phyloP scores from a whole-genome alignment of 139 green algal genomes.

The Chlamydomonas schloesseri region DNA sequence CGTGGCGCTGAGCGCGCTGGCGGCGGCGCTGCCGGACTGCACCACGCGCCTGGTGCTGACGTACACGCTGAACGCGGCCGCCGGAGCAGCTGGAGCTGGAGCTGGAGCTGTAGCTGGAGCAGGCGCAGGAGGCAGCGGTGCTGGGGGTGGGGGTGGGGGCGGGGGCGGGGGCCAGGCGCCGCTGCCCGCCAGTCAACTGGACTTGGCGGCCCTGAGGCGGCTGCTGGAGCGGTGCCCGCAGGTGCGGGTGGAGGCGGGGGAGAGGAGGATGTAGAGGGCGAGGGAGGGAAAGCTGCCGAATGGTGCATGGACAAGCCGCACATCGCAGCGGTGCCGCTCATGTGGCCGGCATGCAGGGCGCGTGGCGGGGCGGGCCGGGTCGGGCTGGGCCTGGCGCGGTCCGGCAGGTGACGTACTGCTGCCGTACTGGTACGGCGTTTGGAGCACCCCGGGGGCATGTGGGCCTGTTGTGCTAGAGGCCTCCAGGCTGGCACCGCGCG shows the following conservation, averaged over 20 bases:
- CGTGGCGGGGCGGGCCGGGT: no score
- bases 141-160: background rate
- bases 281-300: no score
- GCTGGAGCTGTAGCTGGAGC: background rate
- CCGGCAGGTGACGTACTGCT: no score
- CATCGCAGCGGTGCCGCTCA: no score
- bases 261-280: background rate
- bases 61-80: background rate
- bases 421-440: no score
- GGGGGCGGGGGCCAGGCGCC: background rate
- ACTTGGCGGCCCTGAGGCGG: background rate
- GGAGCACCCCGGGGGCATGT: no score
- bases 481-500: no score
- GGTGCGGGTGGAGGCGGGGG: background rate
- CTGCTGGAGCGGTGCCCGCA: constrained; percentile 7
- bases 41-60: background rate
- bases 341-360: no score
- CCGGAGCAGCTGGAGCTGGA: background rate
- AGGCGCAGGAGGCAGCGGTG: background rate
- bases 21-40: background rate
- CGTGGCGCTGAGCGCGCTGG: background rate
- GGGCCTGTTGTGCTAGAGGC: no score
- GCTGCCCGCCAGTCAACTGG: background rate
- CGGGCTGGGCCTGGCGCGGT: no score
- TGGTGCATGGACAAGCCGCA: no score